Conservation (phyloP, 1,139 yeast genomes). For the Pichia cactophila region DNA sequence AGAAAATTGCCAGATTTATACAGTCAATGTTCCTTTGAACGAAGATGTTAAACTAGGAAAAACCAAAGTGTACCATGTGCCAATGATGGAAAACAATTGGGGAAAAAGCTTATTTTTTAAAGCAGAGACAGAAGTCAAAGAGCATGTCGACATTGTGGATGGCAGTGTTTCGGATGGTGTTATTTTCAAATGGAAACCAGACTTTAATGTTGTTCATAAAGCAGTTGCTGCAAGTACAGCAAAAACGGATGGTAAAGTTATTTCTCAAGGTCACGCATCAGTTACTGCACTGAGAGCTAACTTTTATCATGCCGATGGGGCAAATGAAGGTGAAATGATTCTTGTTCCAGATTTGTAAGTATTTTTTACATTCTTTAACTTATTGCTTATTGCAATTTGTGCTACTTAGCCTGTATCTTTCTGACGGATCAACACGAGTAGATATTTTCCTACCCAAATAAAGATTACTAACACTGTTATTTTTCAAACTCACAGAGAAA, state of each 20-base stretch:
- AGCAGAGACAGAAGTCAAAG: conserved; percentile 16
- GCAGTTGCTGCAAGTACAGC: conserved; percentile 46
- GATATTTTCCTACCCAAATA: not conserved
- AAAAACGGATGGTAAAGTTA: conserved; percentile 47
- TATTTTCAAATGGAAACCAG: conserved; percentile 73
- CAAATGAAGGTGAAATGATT: conserved; percentile 37
- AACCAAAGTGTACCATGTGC: conserved; percentile 65
- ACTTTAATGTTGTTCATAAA: conserved; percentile 61
- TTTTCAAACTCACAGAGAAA: not conserved
- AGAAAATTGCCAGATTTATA: conserved; percentile 53
- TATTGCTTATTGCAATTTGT: not conserved
- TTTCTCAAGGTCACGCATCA: conserved; percentile 45
- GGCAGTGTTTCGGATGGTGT: conserved; percentile 35
- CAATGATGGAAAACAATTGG: conserved; percentile 78
- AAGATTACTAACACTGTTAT: not conserved
- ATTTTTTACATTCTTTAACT: not conserved
- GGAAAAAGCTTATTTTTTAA: conserved; percentile 27
- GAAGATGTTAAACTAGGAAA: conserved; percentile 29
- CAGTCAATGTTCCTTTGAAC: conserved; percentile 76
- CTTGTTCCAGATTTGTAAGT: conserved; percentile 19
- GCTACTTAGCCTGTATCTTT: not conserved
- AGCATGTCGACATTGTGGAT: conserved; percentile 37
- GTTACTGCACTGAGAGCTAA: conserved; percentile 82
- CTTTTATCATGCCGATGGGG: conserved; percentile 47
- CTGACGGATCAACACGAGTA: not conserved